Base-by-base conservation (phyloP, 2,329 filamentous ascomycete species). In the Cyanodermella asteris region DNA sequence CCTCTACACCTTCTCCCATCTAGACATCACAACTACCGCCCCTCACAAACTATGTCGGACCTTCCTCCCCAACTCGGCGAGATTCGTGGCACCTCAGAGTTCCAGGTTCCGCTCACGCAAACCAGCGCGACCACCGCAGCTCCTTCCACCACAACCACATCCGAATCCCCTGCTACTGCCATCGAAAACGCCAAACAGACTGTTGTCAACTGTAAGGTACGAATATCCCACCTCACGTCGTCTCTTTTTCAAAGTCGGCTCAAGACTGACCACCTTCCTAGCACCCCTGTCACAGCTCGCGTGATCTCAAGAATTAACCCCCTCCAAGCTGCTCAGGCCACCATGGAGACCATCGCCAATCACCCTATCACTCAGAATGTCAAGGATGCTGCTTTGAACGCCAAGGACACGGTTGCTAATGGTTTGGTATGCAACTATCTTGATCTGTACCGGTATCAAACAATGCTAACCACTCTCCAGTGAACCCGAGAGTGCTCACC, bases 361-460 rank as follows among this genome's bases (percentile, higher is more conserved):
- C 54, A 57, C 38, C 53, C 56, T 30, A 43, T 52, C 18, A 53
- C 56, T 27, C 56, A 63, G 42, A 52, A 46, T 35, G 33, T 49
- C 36, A 46, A 45, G 25, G 39, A 47, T 33, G n/a, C n/a, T n/a
- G n/a, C n/a, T n/a, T n/a, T n/a, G n/a, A 38, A 45, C 30, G 36
- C 38, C 24, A 44, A 45, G 23, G 37, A 45, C 35, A 39, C 48
- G 26, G 35, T 43, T 18, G 38, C 35, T 32, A 39, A 39, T 35
- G 43, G 49, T 51, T 42, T 50, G 46, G 47, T 50, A 41, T 22
- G 40, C 30, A 8, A 16, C 6, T 16, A 12, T 16, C 17, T 6
- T 7, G 8, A 13, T 11, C 1, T 26, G 4, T 19, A 14, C 7
- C n/a, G 9, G 11, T 13, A 13, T 5, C 10, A 13, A 26, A 4